phyloP scores from a whole-genome alignment of 2,329 filamentous ascomycete species.

The Pyricularia sp. region DNA sequence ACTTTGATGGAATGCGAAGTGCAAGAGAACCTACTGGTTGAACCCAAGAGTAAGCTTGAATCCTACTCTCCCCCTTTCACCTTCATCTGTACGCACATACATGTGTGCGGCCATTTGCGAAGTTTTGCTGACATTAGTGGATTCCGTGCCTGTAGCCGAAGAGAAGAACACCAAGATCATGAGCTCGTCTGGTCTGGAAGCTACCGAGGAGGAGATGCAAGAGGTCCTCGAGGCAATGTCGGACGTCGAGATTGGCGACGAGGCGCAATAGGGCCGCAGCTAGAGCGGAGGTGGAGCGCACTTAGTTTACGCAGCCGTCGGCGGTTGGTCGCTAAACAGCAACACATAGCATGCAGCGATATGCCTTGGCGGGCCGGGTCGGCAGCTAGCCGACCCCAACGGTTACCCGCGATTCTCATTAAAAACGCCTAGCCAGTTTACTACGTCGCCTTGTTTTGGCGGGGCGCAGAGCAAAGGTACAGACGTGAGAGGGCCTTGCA shows the following conservation, averaged over 20 bases:
- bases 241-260: not conserved
- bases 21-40: slow-evolving; percentile 79
- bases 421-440: not conserved
- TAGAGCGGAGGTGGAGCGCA: not conserved
- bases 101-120: not conserved
- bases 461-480: not conserved
- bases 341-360: not conserved
- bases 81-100: slow-evolving; percentile 7
- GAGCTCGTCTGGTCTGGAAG: slow-evolving; percentile 57
- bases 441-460: not conserved
- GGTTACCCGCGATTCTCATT: not conserved
- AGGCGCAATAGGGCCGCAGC: not conserved
- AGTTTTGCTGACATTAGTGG: slow-evolving; percentile 8
- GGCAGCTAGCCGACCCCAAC: not conserved
- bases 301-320: not conserved
- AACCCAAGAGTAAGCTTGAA: slow-evolving; percentile 56
- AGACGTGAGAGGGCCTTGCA: not conserved
- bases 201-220: slow-evolving; percentile 52
- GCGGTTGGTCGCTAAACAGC: not conserved
- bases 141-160: slow-evolving; percentile 36
- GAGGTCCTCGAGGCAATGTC: slow-evolving; percentile 33
- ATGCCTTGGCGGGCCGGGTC: not conserved
- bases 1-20: slow-evolving; percentile 86
- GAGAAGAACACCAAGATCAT: slow-evolving; percentile 60
- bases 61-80: not conserved